Evolutionary conservation across 208 protist species (phyloP), one percentile per base, ranked within the genome.

Genomic region (Leptomonas seymouri): DNA sequence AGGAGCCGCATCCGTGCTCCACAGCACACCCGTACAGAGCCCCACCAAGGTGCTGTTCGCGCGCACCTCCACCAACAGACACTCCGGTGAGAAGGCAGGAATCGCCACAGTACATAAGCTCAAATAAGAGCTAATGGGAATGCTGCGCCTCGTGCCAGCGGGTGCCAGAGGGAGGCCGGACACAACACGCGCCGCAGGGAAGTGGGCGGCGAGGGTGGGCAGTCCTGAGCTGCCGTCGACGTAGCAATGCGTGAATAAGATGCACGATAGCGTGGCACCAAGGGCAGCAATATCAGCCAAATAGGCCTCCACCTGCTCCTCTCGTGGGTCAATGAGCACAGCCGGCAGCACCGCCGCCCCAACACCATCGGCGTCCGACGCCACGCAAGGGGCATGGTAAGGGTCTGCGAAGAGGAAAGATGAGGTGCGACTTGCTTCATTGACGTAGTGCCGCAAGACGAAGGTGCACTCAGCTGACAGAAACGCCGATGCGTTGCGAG

Each of bases 241-340:
- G 65, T 83, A 91, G 74, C 78, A 87, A 66, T 93, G 87, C 21
- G 90, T 93, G 31, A 93, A 74, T 44, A 93, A 58, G 42, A 93
- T 60, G 27, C 60, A 63, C 8, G 54, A 30, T 18, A 93, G 64
- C 12, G 28, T 56, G 42, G 87, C 63, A 11, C 71, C 46, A 20
- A 95, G 49, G 15, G 25, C 18, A 7, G 49, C 21, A 14, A 93
- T 60, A 55, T 93, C 90, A 0, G 58, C 69, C 55, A 64, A 45
- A 56, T 91, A 91, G 16, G 50, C 45, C 3, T 51, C 21, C 20
- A 79, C 48, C 42, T 63, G 69, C 63, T 89, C 76, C 16, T 54
- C 30, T 16, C 74, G 74, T 6, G 88, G 85, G 62, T 94, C 88
- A 48, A 94, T 76, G 31, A 94, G 31, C n/a, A 67, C 80, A 23